Conservation (phyloP, 257 asterid genomes). For the Gentiana dahurica region DNA sequence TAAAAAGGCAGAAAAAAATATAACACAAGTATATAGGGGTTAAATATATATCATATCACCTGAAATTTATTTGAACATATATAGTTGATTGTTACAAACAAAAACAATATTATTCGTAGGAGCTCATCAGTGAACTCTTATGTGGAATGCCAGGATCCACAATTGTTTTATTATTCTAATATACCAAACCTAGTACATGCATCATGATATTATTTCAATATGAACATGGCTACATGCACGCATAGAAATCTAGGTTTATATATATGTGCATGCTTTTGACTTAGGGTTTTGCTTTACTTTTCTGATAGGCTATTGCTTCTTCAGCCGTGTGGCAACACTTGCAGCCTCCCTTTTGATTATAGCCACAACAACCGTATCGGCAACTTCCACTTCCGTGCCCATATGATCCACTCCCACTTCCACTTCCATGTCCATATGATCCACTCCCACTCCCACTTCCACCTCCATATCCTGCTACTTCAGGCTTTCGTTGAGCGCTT, state of each 20-base stretch:
- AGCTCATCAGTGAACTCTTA: too few relatives aligned
- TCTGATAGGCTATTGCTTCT: slow-evolving; percentile 6
- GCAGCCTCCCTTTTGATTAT: slow-evolving; percentile 3
- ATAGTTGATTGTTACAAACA: too few relatives aligned
- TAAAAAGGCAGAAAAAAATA: too few relatives aligned
- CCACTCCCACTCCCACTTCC: not conserved
- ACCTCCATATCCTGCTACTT: not conserved
- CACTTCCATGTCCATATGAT: not conserved
- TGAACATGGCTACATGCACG: slow-evolving; percentile 1
- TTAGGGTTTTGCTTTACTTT: slow-evolving; percentile 8
- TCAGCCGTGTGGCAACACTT: slow-evolving; percentile 11
- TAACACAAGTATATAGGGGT: too few relatives aligned
- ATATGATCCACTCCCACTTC: not conserved
- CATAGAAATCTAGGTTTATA: not conserved
- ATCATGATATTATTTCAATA: not conserved
- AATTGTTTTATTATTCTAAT: too few relatives aligned
- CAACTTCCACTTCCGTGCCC: not conserved
- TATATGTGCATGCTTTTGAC: not conserved
- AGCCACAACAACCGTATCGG: slow-evolving; percentile 10
- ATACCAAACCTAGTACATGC: too few relatives aligned
- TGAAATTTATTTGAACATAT: too few relatives aligned
- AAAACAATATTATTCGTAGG: too few relatives aligned
- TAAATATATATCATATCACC: too few relatives aligned
- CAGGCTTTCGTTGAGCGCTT: not conserved
- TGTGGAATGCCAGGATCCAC: too few relatives aligned